Evolutionary conservation across 306 rosid genomes (phyloP).

Genomic region (Senna tora): DNA sequence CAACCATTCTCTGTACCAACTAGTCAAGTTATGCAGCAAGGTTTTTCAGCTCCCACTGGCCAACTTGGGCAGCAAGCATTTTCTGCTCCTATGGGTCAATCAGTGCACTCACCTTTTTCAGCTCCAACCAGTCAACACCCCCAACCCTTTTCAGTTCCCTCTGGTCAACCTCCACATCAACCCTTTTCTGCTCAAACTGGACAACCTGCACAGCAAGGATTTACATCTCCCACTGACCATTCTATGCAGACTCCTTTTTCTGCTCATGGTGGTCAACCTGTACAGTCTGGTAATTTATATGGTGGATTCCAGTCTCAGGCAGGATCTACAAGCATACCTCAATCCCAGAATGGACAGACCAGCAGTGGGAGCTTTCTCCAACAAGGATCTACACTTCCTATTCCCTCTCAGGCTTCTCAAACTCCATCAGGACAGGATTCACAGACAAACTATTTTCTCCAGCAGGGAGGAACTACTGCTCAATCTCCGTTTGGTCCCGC

Average conservation of each 20-base stretch:
- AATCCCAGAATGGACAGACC: slow-evolving; percentile 65
- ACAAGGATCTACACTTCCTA: slow-evolving; percentile 52
- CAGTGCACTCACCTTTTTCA: slow-evolving; percentile 33
- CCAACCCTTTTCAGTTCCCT: slow-evolving; percentile 38
- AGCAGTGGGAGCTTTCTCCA: slow-evolving; percentile 55
- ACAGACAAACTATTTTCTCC: slow-evolving; percentile 54
- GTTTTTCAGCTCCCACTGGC: slow-evolving; percentile 14
- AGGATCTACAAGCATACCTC: slow-evolving; percentile 51
- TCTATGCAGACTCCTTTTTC: slow-evolving; percentile 48
- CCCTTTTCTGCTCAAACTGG: slow-evolving; percentile 51
- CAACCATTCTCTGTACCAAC: slow-evolving; percentile 17
- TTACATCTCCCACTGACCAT: slow-evolving; percentile 41
- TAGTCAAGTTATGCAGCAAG: slow-evolving; percentile 29
- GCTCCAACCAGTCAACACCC: slow-evolving; percentile 37
- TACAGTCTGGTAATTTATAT: slow-evolving; percentile 55
- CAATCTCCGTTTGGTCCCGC: slow-evolving; percentile 50
- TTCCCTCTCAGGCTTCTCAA: slow-evolving; percentile 59
- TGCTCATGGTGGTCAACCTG: slow-evolving; percentile 55
- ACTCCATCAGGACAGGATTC: slow-evolving; percentile 55
- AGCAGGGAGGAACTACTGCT: slow-evolving; percentile 55
- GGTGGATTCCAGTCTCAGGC: slow-evolving; percentile 56
- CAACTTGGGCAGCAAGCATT: slow-evolving; percentile 36
- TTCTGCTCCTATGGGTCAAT: slow-evolving; percentile 44
- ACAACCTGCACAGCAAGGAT: slow-evolving; percentile 47
- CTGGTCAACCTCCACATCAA: slow-evolving; percentile 36